Evolutionary conservation across 495 filamentous ascomycete genomes (phyloP).

Genomic region (Rostrohypoxylon terebratum): DNA sequence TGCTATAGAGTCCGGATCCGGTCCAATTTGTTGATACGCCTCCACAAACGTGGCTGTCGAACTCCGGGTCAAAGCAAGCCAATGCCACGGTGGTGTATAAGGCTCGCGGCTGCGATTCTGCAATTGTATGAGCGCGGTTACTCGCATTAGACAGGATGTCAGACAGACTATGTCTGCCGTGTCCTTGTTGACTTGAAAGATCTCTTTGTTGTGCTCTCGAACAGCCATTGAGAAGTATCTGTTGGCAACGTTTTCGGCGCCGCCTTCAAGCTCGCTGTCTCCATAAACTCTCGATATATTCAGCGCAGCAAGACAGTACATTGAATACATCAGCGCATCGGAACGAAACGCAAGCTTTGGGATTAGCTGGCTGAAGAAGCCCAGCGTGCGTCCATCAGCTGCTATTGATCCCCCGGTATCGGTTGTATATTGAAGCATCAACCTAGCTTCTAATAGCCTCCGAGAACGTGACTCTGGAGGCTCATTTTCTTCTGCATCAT

Average conservation of each 20-base stretch:
- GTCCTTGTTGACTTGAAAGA: slow-evolving; percentile 43
- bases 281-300: slow-evolving; percentile 44
- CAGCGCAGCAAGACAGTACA: slow-evolving; percentile 52
- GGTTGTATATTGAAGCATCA: slow-evolving; percentile 53
- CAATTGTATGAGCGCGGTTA: slow-evolving; percentile 47
- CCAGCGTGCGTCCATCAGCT: slow-evolving; percentile 18
- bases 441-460: slow-evolving; percentile 51
- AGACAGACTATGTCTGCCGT: slow-evolving; percentile 56
- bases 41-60: slow-evolving; percentile 40
- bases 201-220: slow-evolving; percentile 51
- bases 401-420: slow-evolving; percentile 42
- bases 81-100: slow-evolving; percentile 55
- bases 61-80: slow-evolving; percentile 47
- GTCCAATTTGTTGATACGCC: slow-evolving; percentile 39
- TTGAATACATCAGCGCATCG: slow-evolving; percentile 53
- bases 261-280: slow-evolving; percentile 32
- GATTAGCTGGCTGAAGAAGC: slow-evolving; percentile 28
- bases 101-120: slow-evolving; percentile 48
- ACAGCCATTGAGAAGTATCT: slow-evolving; percentile 53
- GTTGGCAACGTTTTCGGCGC: slow-evolving; percentile 44
- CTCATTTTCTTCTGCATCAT: slow-evolving; percentile 19
- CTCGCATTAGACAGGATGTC: slow-evolving; percentile 47
- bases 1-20: slow-evolving; percentile 26
- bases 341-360: slow-evolving; percentile 50
- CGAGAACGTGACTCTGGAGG: slow-evolving; percentile 49